Conservation (phyloP, 2,329 filamentous ascomycete species). For the Alternaria ventricosa region DNA sequence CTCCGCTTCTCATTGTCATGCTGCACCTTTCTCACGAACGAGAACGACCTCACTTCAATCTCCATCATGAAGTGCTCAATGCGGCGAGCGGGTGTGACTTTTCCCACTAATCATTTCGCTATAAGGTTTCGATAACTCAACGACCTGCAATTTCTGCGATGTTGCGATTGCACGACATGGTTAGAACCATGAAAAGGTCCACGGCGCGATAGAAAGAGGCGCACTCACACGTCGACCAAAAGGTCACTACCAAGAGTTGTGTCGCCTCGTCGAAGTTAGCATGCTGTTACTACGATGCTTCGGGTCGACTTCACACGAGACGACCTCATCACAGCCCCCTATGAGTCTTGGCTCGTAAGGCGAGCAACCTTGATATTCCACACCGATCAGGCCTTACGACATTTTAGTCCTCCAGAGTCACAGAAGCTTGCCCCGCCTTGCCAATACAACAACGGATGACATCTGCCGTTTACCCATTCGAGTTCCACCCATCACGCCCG, state of each 20-base stretch:
- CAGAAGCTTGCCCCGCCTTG: background rate
- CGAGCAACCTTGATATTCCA: background rate
- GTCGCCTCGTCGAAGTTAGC: background rate
- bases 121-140: background rate
- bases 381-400: background rate
- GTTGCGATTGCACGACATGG: accelerated
- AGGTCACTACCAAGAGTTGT: background rate
- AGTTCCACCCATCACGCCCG: background rate
- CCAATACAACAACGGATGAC: background rate
- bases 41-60: background rate
- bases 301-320: accelerated
- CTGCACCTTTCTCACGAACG: background rate
- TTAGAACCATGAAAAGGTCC: background rate
- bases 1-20: background rate
- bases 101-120: background rate
- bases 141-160: background rate
- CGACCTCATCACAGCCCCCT: background rate
- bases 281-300: background rate
- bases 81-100: background rate
- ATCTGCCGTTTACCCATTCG: background rate
- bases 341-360: background rate
- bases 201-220: background rate
- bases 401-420: background rate
- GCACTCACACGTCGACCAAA: background rate
- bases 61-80: background rate